These are phyloP conservation scores for Triticum turgidum DNA, from an alignment of 176 grass and related monocot species.

Conservation along the genomic window DNA sequence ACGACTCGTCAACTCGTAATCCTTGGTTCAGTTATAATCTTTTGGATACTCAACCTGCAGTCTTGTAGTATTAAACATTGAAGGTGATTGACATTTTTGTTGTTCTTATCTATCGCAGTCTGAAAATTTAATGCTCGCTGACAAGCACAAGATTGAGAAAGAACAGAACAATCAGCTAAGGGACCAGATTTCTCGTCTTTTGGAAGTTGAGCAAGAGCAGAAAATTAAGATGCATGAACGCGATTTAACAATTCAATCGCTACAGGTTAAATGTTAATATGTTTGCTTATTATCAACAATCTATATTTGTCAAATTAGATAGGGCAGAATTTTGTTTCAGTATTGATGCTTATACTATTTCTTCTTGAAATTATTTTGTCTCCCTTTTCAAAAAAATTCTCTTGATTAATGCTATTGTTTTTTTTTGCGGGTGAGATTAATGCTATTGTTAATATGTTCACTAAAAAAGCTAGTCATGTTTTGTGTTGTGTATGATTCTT, in stretches of 20 bases:
- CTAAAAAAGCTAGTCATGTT: not conserved
- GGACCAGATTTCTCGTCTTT: slow-evolving; percentile 71
- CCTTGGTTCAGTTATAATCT: not conserved
- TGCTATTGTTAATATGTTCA: slow-evolving; percentile 10
- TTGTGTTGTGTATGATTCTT: slow-evolving; percentile 20
- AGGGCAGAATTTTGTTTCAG: not conserved
- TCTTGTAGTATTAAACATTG: slow-evolving; percentile 20
- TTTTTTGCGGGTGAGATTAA: not conserved
- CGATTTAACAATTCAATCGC: slow-evolving; percentile 71
- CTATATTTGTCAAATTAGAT: slow-evolving; percentile 23
- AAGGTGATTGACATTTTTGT: slow-evolving; percentile 26
- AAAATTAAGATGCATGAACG: slow-evolving; percentile 78
- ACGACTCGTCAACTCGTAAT: too few species aligned
- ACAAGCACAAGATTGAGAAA: slow-evolving; percentile 89
- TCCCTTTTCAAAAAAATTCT: slow-evolving; percentile 3
- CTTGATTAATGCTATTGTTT: slow-evolving; percentile 12
- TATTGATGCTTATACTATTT: not conserved
- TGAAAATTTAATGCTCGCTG: slow-evolving; percentile 86
- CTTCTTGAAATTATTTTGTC: not conserved
- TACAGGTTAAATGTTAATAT: slow-evolving; percentile 65
- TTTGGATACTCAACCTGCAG: not conserved
- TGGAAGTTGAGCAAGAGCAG: slow-evolving; percentile 84
- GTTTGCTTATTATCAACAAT: slow-evolving; percentile 11
- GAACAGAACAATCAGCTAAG: slow-evolving; percentile 86
- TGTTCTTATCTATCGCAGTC: slow-evolving; percentile 54